Evolutionary conservation across 176 grass and related monocot species (phyloP), one percentile per base, ranked within the genome.

Genomic region (Eleusine coracana): DNA sequence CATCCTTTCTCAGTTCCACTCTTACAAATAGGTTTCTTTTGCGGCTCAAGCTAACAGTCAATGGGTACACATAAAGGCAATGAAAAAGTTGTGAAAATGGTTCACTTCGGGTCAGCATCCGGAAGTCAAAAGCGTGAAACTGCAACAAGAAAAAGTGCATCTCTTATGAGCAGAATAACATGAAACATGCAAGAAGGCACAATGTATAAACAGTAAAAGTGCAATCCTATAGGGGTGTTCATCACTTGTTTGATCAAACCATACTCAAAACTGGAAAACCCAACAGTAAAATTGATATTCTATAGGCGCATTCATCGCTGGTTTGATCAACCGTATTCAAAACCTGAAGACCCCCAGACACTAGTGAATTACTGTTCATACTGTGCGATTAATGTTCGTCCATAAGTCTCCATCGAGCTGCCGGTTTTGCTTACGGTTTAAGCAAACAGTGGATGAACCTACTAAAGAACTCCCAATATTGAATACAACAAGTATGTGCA

Each of bases 21-120:
- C 83, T 89, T 83, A 99, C 79, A 91, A 99, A 94, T 66, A 99
- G 85, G 80, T 99, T 99, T 78, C 96, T 92, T 92, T 99, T 99
- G 52, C 91, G 93, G 75, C 96, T 92, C 83, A 99, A 91, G 83
- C 86, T 90, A 88, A 99, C 86, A 40, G 91, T 96, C 76, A 96
- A 86, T 21, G 96, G 96, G 81, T 99, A 99, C 16, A 99, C 89
- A 81, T 99, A 94, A 71, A 99, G 89, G 71, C 74, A 88, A 92
- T 99, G 93, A 69, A 99, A 93, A 80, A 99, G 77, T 54, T 94
- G 96, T 12, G 89, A 92, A 89, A 99, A 99, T 17, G 96, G 96
- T 74, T 99, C 96, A 28, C 93, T 96, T 79, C 93, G 89, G 10
- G 80, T 83, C 93, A 99, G 88, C 77, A 88, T 89, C 67, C 91